A percentile compares a stretch with the other conserved stretches of the same genome.
phyloP scores from a whole-genome alignment of 2,329 filamentous ascomycete species.

The Lasiodiplodia theobromae region DNA sequence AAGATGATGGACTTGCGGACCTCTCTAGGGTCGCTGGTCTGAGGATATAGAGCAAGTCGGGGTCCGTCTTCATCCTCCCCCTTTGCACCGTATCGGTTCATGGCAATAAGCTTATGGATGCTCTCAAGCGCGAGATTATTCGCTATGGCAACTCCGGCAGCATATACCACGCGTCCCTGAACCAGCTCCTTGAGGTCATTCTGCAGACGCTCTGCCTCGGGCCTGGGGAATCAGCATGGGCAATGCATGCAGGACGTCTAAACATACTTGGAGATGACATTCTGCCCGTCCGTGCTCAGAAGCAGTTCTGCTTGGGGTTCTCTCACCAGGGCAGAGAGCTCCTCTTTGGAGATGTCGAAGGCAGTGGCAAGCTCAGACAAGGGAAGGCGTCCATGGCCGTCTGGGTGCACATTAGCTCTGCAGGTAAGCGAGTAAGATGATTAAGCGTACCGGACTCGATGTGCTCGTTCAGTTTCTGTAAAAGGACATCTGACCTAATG shows the following conservation, averaged over 20 bases:
- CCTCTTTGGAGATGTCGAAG: slow-evolving; percentile 17
- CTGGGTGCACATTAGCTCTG: not conserved
- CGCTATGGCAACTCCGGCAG: slow-evolving; percentile 29
- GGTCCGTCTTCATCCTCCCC: slow-evolving; percentile 14
- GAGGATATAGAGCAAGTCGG: not conserved
- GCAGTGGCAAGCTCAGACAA: slow-evolving; percentile 1
- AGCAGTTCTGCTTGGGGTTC: slow-evolving; percentile 31
- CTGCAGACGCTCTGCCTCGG: slow-evolving; percentile 14
- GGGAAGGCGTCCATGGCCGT: not conserved
- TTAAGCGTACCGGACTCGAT: slow-evolving; percentile 29
- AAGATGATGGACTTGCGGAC: slow-evolving; percentile 22
- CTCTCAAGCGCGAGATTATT: slow-evolving; percentile 38
- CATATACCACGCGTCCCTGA: slow-evolving; percentile 8
- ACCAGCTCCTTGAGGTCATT: slow-evolving; percentile 16
- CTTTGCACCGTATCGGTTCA: slow-evolving; percentile 14
- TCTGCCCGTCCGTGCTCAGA: slow-evolving; percentile 36
- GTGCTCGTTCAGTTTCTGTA: slow-evolving; percentile 35
- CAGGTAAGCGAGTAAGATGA: not conserved
- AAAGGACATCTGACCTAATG: slow-evolving; percentile 36
- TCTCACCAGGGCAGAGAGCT: slow-evolving; percentile 4
- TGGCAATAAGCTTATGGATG: slow-evolving; percentile 35
- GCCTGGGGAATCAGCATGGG: not conserved
- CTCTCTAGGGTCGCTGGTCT: slow-evolving; percentile 15
- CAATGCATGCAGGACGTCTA: not conserved
- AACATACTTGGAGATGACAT: slow-evolving; percentile 38